These are phyloP conservation scores for Hymenoscyphus infarciens DNA, from an alignment of 2,329 filamentous ascomycete genomes.

Conservation along the genomic window DNA sequence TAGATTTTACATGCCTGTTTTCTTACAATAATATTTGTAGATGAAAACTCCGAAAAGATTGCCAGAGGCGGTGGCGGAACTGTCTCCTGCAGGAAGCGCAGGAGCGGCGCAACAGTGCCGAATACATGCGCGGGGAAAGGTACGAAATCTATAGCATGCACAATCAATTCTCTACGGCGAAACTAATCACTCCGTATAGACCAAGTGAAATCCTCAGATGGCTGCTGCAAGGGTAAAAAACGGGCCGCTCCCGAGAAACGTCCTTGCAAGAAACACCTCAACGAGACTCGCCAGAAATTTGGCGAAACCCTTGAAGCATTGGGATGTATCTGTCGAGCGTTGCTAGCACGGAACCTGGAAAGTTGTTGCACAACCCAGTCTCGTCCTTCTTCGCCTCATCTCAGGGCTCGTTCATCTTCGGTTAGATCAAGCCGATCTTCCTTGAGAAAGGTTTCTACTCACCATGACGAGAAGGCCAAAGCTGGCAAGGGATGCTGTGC, in stretches of 20 bases:
- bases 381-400: neutral
- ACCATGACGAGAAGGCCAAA: neutral
- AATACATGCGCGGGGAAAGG: neutral
- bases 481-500: neutral
- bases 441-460: neutral
- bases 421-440: neutral
- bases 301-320: neutral
- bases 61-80: neutral
- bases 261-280: neutral
- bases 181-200: neutral
- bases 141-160: neutral
- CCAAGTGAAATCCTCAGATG: too few species aligned
- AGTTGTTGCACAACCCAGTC: neutral
- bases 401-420: neutral
- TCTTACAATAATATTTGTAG: neutral
- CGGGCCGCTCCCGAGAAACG: neutral
- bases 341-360: neutral
- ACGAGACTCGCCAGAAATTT: neutral
- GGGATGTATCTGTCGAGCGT: neutral
- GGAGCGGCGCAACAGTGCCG: neutral
- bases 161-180: neutral
- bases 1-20: neutral
- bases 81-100: slow-evolving; percentile 1
- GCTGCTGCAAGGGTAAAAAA: neutral
- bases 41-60: neutral